Conservation (phyloP, 257 asterid genomes). For the Nicotiana noctiflora region DNA sequence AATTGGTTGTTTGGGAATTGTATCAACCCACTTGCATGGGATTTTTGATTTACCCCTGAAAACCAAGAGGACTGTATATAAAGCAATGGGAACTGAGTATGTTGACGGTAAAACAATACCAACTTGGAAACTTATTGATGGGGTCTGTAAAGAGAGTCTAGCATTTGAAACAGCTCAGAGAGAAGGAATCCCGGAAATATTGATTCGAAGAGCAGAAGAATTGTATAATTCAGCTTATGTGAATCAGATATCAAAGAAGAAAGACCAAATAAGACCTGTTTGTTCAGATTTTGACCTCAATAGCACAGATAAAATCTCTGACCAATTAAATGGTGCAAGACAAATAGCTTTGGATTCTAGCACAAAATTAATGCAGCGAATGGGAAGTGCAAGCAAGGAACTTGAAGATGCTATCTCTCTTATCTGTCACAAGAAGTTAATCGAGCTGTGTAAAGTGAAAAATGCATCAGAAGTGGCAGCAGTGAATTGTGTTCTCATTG, state of each 20-base stretch:
- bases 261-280: conserved; percentile 9
- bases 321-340: conserved; percentile 14
- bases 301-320: conserved; percentile 11
- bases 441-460: conserved; percentile 30
- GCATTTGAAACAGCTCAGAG: conserved; percentile 95
- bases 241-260: conserved; percentile 15
- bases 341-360: conserved; percentile 17
- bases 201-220: conserved; percentile 71
- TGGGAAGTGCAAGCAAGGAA: conserved; percentile 32
- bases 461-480: conserved; percentile 20
- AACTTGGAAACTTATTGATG: conserved; percentile 81
- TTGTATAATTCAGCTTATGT: conserved; percentile 53
- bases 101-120: conserved; percentile 56
- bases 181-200: conserved; percentile 70
- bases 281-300: conserved; percentile 11
- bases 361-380: conserved; percentile 17
- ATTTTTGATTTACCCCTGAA: conserved; percentile 70
- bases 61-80: conserved; percentile 40
- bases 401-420: conserved; percentile 44
- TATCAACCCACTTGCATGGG: conserved; percentile 95
- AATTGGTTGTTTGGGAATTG: conserved; percentile 65
- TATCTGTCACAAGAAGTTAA: conserved; percentile 38
- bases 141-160: conserved; percentile 89
- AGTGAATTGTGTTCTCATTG: conserved; percentile 47
- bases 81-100: conserved; percentile 83